Percentiles rank a stretch among this genome's conserved stretches.
Conservation (phyloP, 1,284 basidiomycete genomes). For the Cryptococcus depauperatus region DNA sequence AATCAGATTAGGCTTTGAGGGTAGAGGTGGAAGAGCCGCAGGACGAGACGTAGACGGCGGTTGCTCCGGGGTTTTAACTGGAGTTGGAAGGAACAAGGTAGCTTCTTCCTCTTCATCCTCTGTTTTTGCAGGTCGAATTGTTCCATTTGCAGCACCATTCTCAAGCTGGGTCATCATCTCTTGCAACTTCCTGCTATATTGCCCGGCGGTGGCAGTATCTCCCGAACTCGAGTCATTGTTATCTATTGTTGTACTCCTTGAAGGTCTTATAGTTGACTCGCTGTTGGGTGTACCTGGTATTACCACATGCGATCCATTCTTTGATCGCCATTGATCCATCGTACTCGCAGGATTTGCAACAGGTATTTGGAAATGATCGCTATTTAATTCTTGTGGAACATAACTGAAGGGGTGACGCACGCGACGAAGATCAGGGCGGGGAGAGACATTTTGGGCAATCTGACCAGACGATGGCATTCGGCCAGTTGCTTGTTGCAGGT, state of each 20-base stretch:
- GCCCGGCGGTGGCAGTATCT: slow-evolving; percentile 31
- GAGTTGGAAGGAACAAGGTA: slow-evolving; percentile 28
- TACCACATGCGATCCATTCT: neutral
- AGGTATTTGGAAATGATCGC: slow-evolving; percentile 11
- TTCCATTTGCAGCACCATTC: slow-evolving; percentile 9
- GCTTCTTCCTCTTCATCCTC: slow-evolving; percentile 30
- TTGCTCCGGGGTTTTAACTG: neutral
- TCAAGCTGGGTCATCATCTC: slow-evolving; percentile 18
- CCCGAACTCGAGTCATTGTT: slow-evolving; percentile 29
- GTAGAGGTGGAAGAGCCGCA: slow-evolving; percentile 10
- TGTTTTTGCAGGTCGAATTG: slow-evolving; percentile 1
- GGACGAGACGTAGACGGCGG: slow-evolving; percentile 3
- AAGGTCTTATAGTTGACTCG: slow-evolving; percentile 22
- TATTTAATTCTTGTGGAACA: slow-evolving; percentile 2
- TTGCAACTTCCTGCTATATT: slow-evolving; percentile 24
- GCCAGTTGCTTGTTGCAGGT: slow-evolving; percentile 20
- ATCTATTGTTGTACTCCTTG: neutral
- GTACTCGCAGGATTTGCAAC: slow-evolving; percentile 21
- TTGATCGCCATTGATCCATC: slow-evolving; percentile 27
- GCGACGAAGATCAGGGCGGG: slow-evolving; percentile 2
- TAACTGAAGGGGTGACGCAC: slow-evolving; percentile 18
- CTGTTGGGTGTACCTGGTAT: slow-evolving; percentile 28
- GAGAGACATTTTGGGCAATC: neutral
- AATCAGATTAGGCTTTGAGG: slow-evolving; percentile 26
- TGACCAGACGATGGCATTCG: slow-evolving; percentile 1